Conservation (phyloP, 176 grass and related monocot genomes). For the Calamus simplicifolius region DNA sequence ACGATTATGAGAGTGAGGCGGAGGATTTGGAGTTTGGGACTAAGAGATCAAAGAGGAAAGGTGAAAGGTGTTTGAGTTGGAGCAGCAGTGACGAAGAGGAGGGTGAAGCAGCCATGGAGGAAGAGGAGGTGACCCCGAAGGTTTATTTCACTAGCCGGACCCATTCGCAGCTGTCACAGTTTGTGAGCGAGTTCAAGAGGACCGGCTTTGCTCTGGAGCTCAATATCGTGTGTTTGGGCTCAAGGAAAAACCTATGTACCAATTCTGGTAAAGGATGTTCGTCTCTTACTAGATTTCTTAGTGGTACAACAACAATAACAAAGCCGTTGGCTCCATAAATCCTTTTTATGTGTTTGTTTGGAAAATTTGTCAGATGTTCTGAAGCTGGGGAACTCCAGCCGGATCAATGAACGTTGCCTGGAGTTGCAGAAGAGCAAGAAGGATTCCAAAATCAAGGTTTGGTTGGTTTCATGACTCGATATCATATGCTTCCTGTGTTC, state of each 20-base stretch:
- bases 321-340: too few relatives aligned
- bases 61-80: constrained; percentile 24
- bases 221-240: constrained; percentile 63
- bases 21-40: constrained; percentile 10
- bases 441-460: constrained; percentile 61
- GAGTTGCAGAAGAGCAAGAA: constrained; percentile 83
- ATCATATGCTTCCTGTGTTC: too few relatives aligned
- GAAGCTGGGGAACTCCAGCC: constrained; percentile 52
- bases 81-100: constrained; percentile 44
- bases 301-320: too few relatives aligned
- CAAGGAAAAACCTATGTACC: constrained; percentile 82
- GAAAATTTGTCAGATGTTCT: constrained; percentile 43
- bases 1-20: constrained; percentile 63
- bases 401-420: constrained; percentile 78
- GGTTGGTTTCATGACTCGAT: not conserved
- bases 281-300: too few relatives aligned
- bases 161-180: constrained; percentile 88
- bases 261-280: constrained; percentile 51
- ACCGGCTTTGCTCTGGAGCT: constrained; percentile 39
- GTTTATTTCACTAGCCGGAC: constrained; percentile 83
- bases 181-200: constrained; percentile 77
- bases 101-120: constrained; percentile 31
- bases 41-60: constrained; percentile 25
- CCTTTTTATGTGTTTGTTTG: too few relatives aligned
- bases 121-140: constrained; percentile 71